Conservation (phyloP, 192 early-diverging fungal species). For the Entomortierella lignicola region DNA sequence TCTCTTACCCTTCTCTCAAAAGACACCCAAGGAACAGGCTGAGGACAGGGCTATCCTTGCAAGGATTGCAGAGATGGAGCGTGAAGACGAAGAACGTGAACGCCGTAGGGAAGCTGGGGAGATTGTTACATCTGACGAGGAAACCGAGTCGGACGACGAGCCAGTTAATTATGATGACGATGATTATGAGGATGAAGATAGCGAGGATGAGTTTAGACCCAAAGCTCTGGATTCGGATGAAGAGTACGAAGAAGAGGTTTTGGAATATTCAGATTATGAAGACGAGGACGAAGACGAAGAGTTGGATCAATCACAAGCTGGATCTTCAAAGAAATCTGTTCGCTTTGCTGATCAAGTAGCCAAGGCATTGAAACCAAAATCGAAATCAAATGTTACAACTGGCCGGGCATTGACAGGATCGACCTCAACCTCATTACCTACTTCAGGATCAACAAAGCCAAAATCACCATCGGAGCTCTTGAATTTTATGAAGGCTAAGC, state of each 20-base stretch:
- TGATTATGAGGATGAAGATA: constrained; percentile 45
- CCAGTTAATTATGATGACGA: constrained; percentile 45
- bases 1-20: constrained; percentile 49
- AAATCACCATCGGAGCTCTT: constrained; percentile 47
- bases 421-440: background rate
- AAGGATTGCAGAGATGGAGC: constrained; percentile 71
- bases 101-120: constrained; percentile 53
- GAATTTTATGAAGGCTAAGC: constrained; percentile 36
- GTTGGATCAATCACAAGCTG: background rate
- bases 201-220: constrained; percentile 54
- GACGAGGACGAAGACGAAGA: constrained; percentile 52
- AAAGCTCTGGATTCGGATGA: constrained; percentile 54
- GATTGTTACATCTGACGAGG: constrained; percentile 54
- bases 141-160: constrained; percentile 45
- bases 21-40: constrained; percentile 65
- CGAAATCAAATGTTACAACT: background rate
- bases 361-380: constrained; percentile 17
- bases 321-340: constrained; percentile 17
- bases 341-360: constrained; percentile 46
- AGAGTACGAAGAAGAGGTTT: constrained; percentile 56
- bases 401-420: no score
- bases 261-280: constrained; percentile 58
- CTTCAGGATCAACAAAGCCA: constrained; percentile 22
- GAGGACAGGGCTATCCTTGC: constrained; percentile 67
- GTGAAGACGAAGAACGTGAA: constrained; percentile 72